Base-by-base conservation (phyloP, 1,284 basidiomycete species). In the Ceraceosorus guamensis region DNA sequence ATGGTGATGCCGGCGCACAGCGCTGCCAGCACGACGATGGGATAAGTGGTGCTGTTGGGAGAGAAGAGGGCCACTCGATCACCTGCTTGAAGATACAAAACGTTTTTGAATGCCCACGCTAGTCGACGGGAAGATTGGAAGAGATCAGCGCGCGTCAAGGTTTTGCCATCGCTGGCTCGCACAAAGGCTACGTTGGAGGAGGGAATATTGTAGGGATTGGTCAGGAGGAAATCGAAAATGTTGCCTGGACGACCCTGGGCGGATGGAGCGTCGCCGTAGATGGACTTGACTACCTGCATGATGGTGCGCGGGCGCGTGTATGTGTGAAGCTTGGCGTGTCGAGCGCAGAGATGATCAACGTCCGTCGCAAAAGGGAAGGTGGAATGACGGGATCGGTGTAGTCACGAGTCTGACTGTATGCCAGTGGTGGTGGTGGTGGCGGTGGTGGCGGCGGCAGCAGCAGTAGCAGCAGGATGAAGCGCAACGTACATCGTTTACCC, bases 1-100 rank as follows among this genome's bases (percentile, higher is more conserved):
- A 67, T 53, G 24, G 66, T 63, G 3, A 68, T 58, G 47, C 65
- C 65, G 10, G 63, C 65, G 31, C 57, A 59, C 24, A 70, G 55
- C 32, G 65, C 68, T 5, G 71, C 72, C 11, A 66, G 62, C 3
- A 71, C 60, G 33, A 57, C 46, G 43, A 54, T 43, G 13, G 69
- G 67, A 41, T 72, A 75, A 2, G 60, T 56, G 16, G 66, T 70
- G 50, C 61, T 67, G 60, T 75, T 75, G 45, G 69, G 71, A n/a
- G 66, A 67, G 30, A 75, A 60, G 50, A 75, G 61, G 35, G 60
- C 72, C 33, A 75, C 53, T 32, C 71, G 59, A 8, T 63, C 57
- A 18, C 70, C 69, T 1, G 59, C 50, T 41, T 64, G 6, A 8
- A 75, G 53, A 10, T 61, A 62, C 7, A 73, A 62, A 46, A 53